Percentiles rank a stretch among this genome's conserved stretches.
Evolutionary conservation across 202 grass and related monocot genomes (phyloP).

Genomic region (Digitaria exilis): DNA sequence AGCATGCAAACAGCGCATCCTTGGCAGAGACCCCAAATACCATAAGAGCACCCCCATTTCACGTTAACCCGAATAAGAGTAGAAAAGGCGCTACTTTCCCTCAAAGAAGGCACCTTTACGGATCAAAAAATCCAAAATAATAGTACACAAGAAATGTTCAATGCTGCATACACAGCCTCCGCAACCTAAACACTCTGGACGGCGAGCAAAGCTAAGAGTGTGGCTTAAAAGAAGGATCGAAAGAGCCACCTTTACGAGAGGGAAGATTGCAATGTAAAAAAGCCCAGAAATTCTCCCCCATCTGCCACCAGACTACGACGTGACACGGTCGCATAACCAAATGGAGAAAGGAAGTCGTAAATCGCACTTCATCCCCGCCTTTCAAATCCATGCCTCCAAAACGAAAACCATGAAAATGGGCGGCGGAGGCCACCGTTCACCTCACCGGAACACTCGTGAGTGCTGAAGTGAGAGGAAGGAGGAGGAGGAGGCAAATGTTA

Average conservation of each 20-base stretch:
- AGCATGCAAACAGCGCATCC: not conserved
- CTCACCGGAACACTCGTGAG: not conserved
- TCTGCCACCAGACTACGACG: not conserved
- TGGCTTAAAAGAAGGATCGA: constrained; percentile 1
- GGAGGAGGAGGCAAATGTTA: too few species aligned
- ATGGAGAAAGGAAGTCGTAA: constrained; percentile 34
- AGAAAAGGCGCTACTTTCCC: constrained; percentile 45
- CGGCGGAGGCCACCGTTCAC: not conserved
- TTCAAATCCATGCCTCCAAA: not conserved
- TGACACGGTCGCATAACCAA: constrained; percentile 15
- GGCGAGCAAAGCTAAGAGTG: constrained; percentile 33
- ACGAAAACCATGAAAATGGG: not conserved
- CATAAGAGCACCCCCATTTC: constrained; percentile 25
- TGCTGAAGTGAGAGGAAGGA: not conserved
- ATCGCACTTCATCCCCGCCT: constrained; percentile 18
- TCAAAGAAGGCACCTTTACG: constrained; percentile 42
- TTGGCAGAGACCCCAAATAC: constrained; percentile 13
- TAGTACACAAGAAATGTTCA: constrained; percentile 20
- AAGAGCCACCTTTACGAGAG: constrained; percentile 37
- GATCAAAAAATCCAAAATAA: constrained; percentile 15
- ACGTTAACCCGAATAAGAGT: constrained; percentile 14
- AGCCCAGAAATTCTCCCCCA: not conserved
- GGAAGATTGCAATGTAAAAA: constrained; percentile 9
- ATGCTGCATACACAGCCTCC: constrained; percentile 19
- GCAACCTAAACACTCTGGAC: constrained; percentile 22